Evolutionary conservation across 495 filamentous ascomycete species (phyloP).

Genomic region (Aspergillus sclerotioniger): DNA sequence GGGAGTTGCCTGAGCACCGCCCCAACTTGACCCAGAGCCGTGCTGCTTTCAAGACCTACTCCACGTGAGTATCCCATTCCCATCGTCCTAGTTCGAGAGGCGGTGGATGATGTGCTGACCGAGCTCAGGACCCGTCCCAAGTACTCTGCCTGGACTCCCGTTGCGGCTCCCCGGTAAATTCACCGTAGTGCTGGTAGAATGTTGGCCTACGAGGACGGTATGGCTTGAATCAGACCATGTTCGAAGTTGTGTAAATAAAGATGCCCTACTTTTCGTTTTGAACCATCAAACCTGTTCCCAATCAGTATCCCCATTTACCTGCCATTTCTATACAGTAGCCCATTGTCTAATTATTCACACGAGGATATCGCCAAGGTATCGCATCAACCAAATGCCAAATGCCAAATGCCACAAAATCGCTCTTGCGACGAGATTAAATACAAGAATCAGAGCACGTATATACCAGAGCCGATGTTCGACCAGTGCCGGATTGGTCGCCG

Average conservation of each 20-base stretch:
- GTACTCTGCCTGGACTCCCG: constrained; percentile 44
- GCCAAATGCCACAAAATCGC: constrained; percentile 16
- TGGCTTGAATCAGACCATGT: background rate
- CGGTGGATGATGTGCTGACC: constrained; percentile 4
- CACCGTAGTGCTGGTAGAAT: background rate
- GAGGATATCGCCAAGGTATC: constrained; percentile 34
- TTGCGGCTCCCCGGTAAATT: constrained; percentile 45
- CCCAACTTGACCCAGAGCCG: constrained; percentile 71
- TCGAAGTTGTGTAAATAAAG: constrained; percentile 44
- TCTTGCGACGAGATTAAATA: constrained; percentile 22
- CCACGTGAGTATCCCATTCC: constrained; percentile 65
- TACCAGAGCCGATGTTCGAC: constrained; percentile 47
- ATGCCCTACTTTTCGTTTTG: constrained; percentile 33
- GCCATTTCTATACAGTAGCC: constrained; percentile 15
- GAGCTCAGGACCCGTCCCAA: constrained; percentile 38
- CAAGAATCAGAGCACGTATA: constrained; percentile 44
- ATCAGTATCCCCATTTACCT: constrained; percentile 13
- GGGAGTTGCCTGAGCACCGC: constrained; percentile 74
- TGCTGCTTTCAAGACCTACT: constrained; percentile 88
- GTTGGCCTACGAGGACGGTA: background rate
- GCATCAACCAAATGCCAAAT: constrained; percentile 19
- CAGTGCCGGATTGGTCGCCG: constrained; percentile 47
- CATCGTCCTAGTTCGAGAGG: background rate
- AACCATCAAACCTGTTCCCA: constrained; percentile 22
- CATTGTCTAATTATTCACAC: constrained; percentile 13